A percentile compares a stretch with the other conserved stretches of the same genome.
phyloP scores from a whole-genome alignment of 192 early-diverging fungal genomes.

The Pecoramyces ruminantium region DNA sequence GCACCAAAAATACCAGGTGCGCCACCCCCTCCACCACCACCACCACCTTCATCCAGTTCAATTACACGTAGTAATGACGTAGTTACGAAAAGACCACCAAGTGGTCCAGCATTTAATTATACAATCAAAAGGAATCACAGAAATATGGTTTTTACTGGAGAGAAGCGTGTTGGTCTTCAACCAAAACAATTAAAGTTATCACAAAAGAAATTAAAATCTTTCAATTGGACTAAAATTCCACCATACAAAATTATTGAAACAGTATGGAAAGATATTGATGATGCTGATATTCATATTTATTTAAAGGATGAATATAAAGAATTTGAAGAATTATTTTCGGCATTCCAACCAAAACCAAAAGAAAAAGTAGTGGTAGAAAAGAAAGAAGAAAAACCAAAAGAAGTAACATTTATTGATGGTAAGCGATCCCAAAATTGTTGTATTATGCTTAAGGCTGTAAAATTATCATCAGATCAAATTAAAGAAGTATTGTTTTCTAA shows the following conservation, averaged over 20 bases:
- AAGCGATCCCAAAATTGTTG: neutral
- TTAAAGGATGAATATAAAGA: neutral
- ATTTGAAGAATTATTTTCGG: neutral
- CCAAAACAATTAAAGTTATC: slow-evolving; percentile 20
- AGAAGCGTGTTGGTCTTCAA: neutral
- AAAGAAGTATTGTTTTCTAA: neutral
- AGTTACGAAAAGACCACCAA: slow-evolving; percentile 1
- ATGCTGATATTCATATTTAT: slow-evolving; percentile 15
- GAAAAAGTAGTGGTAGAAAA: neutral
- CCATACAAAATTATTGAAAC: slow-evolving; percentile 23
- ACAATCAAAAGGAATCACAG: neutral
- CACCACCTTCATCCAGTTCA: slow-evolving; percentile 1
- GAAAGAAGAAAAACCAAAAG: neutral
- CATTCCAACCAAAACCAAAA: neutral
- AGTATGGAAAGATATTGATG: slow-evolving; percentile 22
- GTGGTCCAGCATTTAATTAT: neutral
- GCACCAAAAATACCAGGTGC: slow-evolving; percentile 8
- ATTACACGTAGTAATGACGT: neutral
- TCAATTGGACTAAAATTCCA: slow-evolving; percentile 38
- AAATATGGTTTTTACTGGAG: neutral
- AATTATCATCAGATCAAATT: neutral
- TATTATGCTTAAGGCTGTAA: neutral
- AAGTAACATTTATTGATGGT: slow-evolving; percentile 1
- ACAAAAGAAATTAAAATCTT: slow-evolving; percentile 28
- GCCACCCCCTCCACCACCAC: slow-evolving; percentile 12